Evolutionary conservation across 106 monocot species (phyloP).

Genomic region (Allium sativum): DNA sequence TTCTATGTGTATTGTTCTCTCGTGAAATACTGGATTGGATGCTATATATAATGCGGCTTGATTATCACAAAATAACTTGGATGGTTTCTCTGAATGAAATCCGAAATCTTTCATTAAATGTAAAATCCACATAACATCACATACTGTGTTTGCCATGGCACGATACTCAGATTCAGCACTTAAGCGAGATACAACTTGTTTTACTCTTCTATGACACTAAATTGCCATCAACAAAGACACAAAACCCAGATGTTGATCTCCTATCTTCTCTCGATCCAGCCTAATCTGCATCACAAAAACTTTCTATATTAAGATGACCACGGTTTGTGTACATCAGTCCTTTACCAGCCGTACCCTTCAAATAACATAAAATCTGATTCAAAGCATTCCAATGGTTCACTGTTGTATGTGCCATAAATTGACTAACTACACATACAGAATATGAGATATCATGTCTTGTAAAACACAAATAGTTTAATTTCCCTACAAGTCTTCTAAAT

Average conservation of each 20-base stretch:
- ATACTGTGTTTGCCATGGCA: not conserved
- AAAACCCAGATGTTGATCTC: not conserved
- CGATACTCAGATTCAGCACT: constrained; percentile 5
- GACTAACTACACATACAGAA: not conserved
- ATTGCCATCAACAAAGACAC: not conserved
- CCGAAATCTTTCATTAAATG: no score
- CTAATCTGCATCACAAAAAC: not conserved
- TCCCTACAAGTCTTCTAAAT: not conserved
- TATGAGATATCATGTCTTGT: not conserved
- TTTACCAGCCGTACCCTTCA: not conserved
- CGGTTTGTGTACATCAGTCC: not conserved
- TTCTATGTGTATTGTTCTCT: no score
- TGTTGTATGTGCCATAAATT: not conserved
- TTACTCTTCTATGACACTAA: not conserved
- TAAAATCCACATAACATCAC: not conserved
- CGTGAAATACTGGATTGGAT: no score
- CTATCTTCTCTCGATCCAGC: not conserved
- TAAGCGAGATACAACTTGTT: not conserved
- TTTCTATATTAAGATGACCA: not conserved
- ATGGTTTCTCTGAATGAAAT: no score
- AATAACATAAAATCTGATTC: not conserved
- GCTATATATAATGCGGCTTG: no score
- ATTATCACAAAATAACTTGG: no score
- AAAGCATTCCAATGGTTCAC: not conserved
- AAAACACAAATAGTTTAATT: not conserved